Evolutionary conservation across 352 stramenopile species (phyloP).

Genomic region (Phytopythium cucurbitacearum): DNA sequence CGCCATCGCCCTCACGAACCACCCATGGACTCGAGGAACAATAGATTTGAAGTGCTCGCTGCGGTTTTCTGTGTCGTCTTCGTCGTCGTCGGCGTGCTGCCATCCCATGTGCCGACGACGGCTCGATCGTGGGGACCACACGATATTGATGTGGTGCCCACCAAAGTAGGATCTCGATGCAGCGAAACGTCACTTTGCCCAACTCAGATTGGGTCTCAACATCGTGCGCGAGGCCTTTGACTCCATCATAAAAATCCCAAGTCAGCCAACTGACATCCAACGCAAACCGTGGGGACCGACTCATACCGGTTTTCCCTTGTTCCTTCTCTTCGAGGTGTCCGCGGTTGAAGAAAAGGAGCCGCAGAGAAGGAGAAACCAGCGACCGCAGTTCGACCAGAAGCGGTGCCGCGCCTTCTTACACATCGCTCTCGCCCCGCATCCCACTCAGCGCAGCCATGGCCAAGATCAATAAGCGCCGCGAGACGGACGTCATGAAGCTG

Average conservation of each 20-base stretch:
- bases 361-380: constrained; percentile 8
- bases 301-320: constrained; percentile 5
- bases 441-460: constrained; percentile 26
- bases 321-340: constrained; percentile 11
- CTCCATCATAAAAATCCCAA: constrained; percentile 22
- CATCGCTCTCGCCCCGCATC: neutral
- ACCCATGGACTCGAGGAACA: no score
- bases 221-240: neutral
- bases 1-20: no score
- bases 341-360: constrained; percentile 15
- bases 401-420: neutral
- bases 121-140: no score
- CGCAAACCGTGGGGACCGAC: constrained; percentile 18
- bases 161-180: constrained; percentile 2
- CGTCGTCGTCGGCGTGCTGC: no score
- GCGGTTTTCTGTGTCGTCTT: no score
- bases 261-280: constrained; percentile 16
- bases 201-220: constrained; percentile 1
- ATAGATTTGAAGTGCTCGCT: no score
- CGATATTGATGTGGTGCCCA: no score
- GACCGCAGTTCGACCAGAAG: constrained; percentile 11
- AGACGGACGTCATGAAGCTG: constrained; percentile 91
- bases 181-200: constrained; percentile 1
- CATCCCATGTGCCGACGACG: no score
- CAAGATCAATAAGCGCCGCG: constrained; percentile 78